These are phyloP conservation scores for Coemansia sp. DNA, from an alignment of 192 early-diverging fungal genomes.

Conservation along the genomic window DNA sequence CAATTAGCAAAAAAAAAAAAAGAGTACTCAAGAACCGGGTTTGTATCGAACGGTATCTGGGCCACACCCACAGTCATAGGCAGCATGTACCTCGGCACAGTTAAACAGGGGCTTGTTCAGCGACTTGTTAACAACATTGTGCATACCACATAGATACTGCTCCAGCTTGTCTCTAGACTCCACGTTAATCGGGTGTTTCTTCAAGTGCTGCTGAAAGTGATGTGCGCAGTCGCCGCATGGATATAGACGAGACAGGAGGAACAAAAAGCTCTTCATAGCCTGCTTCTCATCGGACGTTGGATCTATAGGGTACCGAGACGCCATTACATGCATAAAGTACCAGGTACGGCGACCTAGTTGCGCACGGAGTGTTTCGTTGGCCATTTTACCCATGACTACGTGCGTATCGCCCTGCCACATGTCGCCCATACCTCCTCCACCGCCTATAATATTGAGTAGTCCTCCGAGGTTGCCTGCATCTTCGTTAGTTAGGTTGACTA, in stretches of 20 bases:
- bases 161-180: slow-evolving; percentile 66
- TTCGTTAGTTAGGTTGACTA: slow-evolving; percentile 31
- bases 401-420: slow-evolving; percentile 48
- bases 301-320: slow-evolving; percentile 76
- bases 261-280: slow-evolving; percentile 78
- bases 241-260: slow-evolving; percentile 81
- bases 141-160: slow-evolving; percentile 85
- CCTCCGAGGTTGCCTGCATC: slow-evolving; percentile 8
- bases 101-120: slow-evolving; percentile 80
- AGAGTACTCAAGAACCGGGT: slow-evolving; percentile 8
- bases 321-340: slow-evolving; percentile 94
- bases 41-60: slow-evolving; percentile 48
- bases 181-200: slow-evolving; percentile 78
- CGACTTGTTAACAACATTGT: slow-evolving; percentile 90
- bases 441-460: slow-evolving; percentile 27
- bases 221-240: slow-evolving; percentile 96
- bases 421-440: slow-evolving; percentile 17
- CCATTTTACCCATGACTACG: slow-evolving; percentile 70
- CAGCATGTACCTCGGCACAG: slow-evolving; percentile 70
- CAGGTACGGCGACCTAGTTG: slow-evolving; percentile 88
- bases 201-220: slow-evolving; percentile 80
- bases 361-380: slow-evolving; percentile 70
- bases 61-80: slow-evolving; percentile 87
- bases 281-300: slow-evolving; percentile 75
- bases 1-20: neutral